These are phyloP conservation scores for Sugiyamaella lignohabitans DNA, from an alignment of 805 yeast genomes.

Conservation along the genomic window DNA sequence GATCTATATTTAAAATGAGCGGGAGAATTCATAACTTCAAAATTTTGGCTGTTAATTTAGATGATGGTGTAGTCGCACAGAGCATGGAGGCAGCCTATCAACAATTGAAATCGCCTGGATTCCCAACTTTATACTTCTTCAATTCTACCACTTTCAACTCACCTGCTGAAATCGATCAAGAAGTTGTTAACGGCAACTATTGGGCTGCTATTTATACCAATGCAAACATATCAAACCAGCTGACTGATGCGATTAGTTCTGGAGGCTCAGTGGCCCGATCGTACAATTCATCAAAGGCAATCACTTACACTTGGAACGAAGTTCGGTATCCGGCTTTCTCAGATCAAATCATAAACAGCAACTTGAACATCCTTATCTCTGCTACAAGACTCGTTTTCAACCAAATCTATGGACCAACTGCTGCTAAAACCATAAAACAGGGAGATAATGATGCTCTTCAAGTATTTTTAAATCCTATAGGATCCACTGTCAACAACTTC, in stretches of 20 bases:
- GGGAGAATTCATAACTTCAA: slow-evolving; percentile 5
- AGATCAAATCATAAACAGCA: slow-evolving; percentile 2
- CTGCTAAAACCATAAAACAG: slow-evolving; percentile 1
- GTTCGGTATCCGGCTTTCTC: slow-evolving; percentile 6
- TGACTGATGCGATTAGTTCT: neutral
- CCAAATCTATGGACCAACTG: slow-evolving; percentile 3
- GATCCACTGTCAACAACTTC: slow-evolving; percentile 5
- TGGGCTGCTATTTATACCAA: slow-evolving; percentile 13
- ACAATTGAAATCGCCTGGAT: slow-evolving; percentile 6
- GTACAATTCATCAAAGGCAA: slow-evolving; percentile 6
- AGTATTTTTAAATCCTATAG: slow-evolving; percentile 4
- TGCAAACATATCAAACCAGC: slow-evolving; percentile 6
- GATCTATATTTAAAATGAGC: slow-evolving; percentile 5
- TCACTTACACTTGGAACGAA: slow-evolving; percentile 13
- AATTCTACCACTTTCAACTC: slow-evolving; percentile 1
- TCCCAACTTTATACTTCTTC: slow-evolving; percentile 6
- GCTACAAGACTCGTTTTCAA: slow-evolving; percentile 1
- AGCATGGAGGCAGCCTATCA: slow-evolving; percentile 8
- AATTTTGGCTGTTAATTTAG: slow-evolving; percentile 10
- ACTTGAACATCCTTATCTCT: slow-evolving; percentile 4
- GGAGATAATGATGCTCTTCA: slow-evolving; percentile 4
- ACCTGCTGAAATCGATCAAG: slow-evolving; percentile 1
- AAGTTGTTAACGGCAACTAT: slow-evolving; percentile 6
- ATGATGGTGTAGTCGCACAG: slow-evolving; percentile 10
- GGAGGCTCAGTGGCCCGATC: slow-evolving; percentile 1